These are phyloP conservation scores for Keithomyces neogunnii DNA, from an alignment of 2,329 filamentous ascomycete genomes.

Conservation along the genomic window DNA sequence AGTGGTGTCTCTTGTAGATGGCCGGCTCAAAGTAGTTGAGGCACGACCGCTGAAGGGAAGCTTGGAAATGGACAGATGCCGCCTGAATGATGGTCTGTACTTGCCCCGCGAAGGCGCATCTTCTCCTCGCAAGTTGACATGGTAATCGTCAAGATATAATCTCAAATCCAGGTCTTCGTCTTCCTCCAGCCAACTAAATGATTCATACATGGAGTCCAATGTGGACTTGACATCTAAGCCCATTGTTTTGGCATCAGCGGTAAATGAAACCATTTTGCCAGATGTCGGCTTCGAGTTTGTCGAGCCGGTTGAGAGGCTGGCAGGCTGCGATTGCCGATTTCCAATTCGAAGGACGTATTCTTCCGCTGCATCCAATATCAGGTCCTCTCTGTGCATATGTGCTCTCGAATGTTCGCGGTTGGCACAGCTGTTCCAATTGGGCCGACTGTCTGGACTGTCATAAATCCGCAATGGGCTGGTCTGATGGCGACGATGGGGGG, in stretches of 20 bases:
- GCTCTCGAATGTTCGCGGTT: slow-evolving; percentile 57
- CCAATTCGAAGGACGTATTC: slow-evolving; percentile 16
- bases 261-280: slow-evolving; percentile 17
- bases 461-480: slow-evolving; percentile 2
- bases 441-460: background rate
- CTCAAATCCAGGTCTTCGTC: slow-evolving; percentile 61
- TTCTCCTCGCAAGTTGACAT: slow-evolving; percentile 47
- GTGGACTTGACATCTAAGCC: slow-evolving; percentile 18
- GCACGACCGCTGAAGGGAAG: slow-evolving; percentile 48
- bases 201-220: slow-evolving; percentile 53
- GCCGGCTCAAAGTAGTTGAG: slow-evolving; percentile 41
- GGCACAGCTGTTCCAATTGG: slow-evolving; percentile 56
- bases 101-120: slow-evolving; percentile 35
- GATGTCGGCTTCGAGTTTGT: background rate
- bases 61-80: slow-evolving; percentile 64
- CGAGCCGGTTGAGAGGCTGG: slow-evolving; percentile 1
- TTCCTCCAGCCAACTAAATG: slow-evolving; percentile 67
- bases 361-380: slow-evolving; percentile 26
- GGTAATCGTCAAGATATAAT: slow-evolving; percentile 62
- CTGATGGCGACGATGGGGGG: slow-evolving; percentile 5
- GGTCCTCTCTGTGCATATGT: slow-evolving; percentile 23
- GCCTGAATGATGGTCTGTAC: slow-evolving; percentile 54
- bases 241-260: slow-evolving; percentile 9
- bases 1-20: slow-evolving; percentile 33
- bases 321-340: slow-evolving; percentile 16